Evolutionary conservation across 2,329 filamentous ascomycete genomes (phyloP).

Genomic region (Pseudocercospora fuligena): DNA sequence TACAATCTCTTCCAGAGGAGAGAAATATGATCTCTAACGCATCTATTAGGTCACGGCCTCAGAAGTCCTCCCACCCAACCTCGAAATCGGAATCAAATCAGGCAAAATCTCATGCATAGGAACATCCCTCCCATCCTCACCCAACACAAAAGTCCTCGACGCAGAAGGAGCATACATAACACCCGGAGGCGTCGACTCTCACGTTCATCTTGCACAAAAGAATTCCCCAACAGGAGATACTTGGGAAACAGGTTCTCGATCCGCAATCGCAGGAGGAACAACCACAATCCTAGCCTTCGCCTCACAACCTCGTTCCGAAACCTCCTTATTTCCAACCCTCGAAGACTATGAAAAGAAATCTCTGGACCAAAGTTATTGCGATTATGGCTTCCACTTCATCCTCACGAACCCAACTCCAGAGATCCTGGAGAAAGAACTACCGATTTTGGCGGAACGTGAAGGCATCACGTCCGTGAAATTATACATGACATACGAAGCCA

Average conservation of each 20-base stretch:
- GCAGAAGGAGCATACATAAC: conserved; percentile 54
- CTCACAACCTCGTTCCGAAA: conserved; percentile 54
- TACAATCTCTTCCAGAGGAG: neutral
- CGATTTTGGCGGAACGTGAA: conserved; percentile 44
- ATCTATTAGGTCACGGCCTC: conserved; percentile 52
- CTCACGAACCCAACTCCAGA: conserved; percentile 51
- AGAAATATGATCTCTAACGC: conserved; percentile 9
- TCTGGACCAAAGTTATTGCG: conserved; percentile 55
- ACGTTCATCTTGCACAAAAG: conserved; percentile 56
- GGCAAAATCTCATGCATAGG: conserved; percentile 55
- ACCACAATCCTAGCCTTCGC: conserved; percentile 65
- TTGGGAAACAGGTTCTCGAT: conserved; percentile 57
- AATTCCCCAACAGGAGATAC: conserved; percentile 51
- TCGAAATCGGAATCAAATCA: conserved; percentile 54
- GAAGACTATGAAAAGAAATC: conserved; percentile 55
- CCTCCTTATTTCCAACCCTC: conserved; percentile 53
- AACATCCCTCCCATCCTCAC: conserved; percentile 40
- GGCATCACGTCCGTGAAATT: conserved; percentile 58
- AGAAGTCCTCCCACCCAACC: conserved; percentile 49
- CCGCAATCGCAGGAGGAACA: conserved; percentile 62
- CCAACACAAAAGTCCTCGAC: conserved; percentile 48
- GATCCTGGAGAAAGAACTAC: conserved; percentile 50
- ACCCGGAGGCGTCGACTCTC: conserved; percentile 55
- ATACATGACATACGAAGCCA: conserved; percentile 59
- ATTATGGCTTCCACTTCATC: conserved; percentile 63